Evolutionary conservation across 441 rosid genomes (phyloP), one percentile per base, ranked within the genome.

Genomic region (Corymbia citriodora): DNA sequence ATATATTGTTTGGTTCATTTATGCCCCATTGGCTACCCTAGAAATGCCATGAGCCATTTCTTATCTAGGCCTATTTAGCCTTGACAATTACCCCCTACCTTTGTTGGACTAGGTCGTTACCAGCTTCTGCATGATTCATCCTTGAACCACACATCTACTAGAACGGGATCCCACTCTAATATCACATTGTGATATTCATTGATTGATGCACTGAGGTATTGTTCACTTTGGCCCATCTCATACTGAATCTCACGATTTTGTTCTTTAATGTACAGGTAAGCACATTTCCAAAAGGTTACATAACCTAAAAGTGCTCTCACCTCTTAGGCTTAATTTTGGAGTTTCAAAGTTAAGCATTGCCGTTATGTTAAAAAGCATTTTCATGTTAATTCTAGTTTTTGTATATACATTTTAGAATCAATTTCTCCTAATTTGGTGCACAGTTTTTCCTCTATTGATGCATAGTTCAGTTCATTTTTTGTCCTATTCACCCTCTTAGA

Each of bases 51-150:
- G 7, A 13, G 25, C n/a, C 65, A 10, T 21, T 59, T 29, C 10
- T 59, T 25, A 14, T 59, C 7, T 14, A 10, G 25, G 11, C 15
- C 65, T 59, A n/a, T 10, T 17, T 59, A 25, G 14, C 25, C n/a
- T 29, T 14, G 25, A 59, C 14, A 25, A 59, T 1, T 14, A 25
- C n/a, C 25, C 65, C 25, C n/a, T 14, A 59, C 65, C 25, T 13
- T 59, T 10, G 3, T 59, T 14, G 0, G n/a, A 59, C 1, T 0
- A 1, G 7, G n/a, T 59, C 7, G 18, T 59, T 59, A 59, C 65
- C 0, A 59, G 1, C 3, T 59, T 59, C 7, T 59, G 3, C n/a
- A 59, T 25, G n/a, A 29, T 59, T 59, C 65, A 59, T 59, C n/a
- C n/a, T 9, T 2, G 3, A 59, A 25, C 65, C 65, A 59, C n/a